Conservation (phyloP, 2,329 filamentous ascomycete species). For the Talaromyces piceae region DNA sequence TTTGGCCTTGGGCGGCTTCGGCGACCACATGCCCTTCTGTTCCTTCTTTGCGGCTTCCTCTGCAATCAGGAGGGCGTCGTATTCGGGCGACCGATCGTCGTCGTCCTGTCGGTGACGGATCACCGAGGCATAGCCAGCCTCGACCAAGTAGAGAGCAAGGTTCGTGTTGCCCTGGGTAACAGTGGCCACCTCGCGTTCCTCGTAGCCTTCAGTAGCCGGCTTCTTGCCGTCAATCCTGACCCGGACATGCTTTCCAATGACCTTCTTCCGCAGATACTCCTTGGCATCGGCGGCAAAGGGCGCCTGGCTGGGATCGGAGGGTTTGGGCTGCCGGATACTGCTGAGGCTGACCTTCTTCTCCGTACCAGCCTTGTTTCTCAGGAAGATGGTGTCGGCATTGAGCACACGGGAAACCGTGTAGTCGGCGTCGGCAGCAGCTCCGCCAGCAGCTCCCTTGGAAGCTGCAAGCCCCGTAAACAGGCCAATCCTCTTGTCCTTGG, state of each 20-base stretch:
- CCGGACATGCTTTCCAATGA: conserved; percentile 94
- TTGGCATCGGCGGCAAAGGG: conserved; percentile 91
- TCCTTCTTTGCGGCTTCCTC: conserved; percentile 65
- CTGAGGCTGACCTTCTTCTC: conserved; percentile 90
- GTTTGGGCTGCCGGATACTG: conserved; percentile 88
- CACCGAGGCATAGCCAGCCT: conserved; percentile 87
- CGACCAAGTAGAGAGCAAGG: conserved; percentile 74
- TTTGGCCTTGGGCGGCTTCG: conserved; percentile 76
- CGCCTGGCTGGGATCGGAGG: conserved; percentile 75
- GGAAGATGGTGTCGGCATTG: conserved; percentile 79
- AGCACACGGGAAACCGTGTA: conserved; percentile 79
- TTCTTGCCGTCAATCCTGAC: conserved; percentile 85
- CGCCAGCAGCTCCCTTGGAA: conserved; percentile 51
- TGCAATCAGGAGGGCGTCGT: conserved; percentile 54
- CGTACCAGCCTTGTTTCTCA: conserved; percentile 73
- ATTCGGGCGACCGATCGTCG: conserved; percentile 85
- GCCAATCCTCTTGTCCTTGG: conserved; percentile 67
- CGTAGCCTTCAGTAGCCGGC: conserved; percentile 80
- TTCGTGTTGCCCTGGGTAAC: conserved; percentile 80
- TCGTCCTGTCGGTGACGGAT: conserved; percentile 94
- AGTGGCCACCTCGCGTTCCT: conserved; percentile 90
- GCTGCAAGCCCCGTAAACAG: conserved; percentile 75
- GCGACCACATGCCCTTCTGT: conserved; percentile 90
- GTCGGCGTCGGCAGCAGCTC: conserved; percentile 64
- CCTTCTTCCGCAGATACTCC: conserved; percentile 84